Base-by-base conservation (phyloP, 352 stramenopile species). In the Globisporangium perplexum region DNA sequence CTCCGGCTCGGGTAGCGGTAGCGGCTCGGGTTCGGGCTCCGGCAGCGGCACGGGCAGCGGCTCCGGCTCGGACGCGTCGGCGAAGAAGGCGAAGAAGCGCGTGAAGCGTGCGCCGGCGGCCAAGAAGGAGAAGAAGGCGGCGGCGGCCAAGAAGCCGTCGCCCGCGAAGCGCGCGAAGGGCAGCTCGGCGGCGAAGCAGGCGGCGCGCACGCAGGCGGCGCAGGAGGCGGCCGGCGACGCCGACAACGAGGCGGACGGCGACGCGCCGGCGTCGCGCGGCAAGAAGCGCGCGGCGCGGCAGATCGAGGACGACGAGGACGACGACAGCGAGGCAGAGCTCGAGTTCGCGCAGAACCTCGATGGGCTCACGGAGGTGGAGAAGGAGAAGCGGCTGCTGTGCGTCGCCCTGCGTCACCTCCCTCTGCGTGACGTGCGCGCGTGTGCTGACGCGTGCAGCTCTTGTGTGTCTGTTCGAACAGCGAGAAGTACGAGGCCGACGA, bases 401-500 rank as follows among this genome's bases (percentile, higher is more conserved):
- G 68, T 81, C 6, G 17, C 22, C 24, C n/a, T n/a, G n/a, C n/a
- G n/a, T n/a, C n/a, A n/a, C n/a, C n/a, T n/a, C n/a, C n/a, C n/a
- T n/a, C n/a, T n/a, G n/a, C n/a, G n/a, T n/a, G n/a, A n/a, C n/a
- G n/a, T n/a, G n/a, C n/a, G n/a, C n/a, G n/a, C n/a, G n/a, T n/a
- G n/a, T n/a, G n/a, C n/a, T n/a, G n/a, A n/a, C n/a, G n/a, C n/a
- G 5, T 30, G 20, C 7, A 45, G 7, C 18, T 33, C 11, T 18
- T 43, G 35, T 57, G 31, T 5, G 17, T 57, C 10, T 28, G 8
- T 35, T 45, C 55, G n/a, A 24, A 17, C 36, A 82, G 72, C 43
- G 83, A 94, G 60, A 90, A 89, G 45, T 94, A 94, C 50, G 83
- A 94, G 61, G 81, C 81, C 11, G 74, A 90, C 18, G 80, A 90